Evolutionary conservation across 805 yeast species (phyloP).

Genomic region (Peterozyma toletana): DNA sequence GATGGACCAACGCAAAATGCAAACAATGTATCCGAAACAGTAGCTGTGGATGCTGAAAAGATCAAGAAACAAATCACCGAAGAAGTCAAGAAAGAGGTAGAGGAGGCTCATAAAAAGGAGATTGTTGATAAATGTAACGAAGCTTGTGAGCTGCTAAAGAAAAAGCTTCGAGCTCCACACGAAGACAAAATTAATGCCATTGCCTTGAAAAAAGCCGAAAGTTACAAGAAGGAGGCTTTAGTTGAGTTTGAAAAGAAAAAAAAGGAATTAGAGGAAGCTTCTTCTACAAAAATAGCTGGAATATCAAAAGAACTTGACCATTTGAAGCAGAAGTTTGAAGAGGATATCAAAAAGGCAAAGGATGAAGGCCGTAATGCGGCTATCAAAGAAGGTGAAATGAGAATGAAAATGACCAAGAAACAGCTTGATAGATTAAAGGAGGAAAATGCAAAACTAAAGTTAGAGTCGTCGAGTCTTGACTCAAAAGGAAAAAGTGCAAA

Average conservation of each 20-base stretch:
- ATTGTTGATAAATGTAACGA: conserved; percentile 23
- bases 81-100: conserved; percentile 16
- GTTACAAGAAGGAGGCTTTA: conserved; percentile 12
- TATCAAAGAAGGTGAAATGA: conserved; percentile 52
- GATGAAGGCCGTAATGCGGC: conserved; percentile 41
- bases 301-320: conserved; percentile 16
- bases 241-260: conserved; percentile 8
- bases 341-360: conserved; percentile 28
- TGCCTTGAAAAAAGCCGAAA: conserved; percentile 25
- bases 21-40: conserved; percentile 13
- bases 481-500: no score
- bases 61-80: conserved; percentile 15
- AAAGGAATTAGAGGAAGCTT: conserved; percentile 10
- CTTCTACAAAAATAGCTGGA: conserved; percentile 13
- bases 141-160: conserved; percentile 19
- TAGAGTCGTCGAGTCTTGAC: no score
- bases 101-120: conserved; percentile 10
- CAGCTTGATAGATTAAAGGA: conserved; percentile 46
- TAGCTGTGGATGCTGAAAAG: conserved; percentile 13
- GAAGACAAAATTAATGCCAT: conserved; percentile 28
- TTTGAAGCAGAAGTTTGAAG: conserved; percentile 14
- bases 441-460: conserved; percentile 17
- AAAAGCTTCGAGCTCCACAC: conserved; percentile 28
- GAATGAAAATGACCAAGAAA: conserved; percentile 45
- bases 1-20: conserved; percentile 12